Evolutionary conservation across 352 stramenopile genomes (phyloP), one percentile per base, ranked within the genome.

Genomic region (Phytophthora cryptogea): DNA sequence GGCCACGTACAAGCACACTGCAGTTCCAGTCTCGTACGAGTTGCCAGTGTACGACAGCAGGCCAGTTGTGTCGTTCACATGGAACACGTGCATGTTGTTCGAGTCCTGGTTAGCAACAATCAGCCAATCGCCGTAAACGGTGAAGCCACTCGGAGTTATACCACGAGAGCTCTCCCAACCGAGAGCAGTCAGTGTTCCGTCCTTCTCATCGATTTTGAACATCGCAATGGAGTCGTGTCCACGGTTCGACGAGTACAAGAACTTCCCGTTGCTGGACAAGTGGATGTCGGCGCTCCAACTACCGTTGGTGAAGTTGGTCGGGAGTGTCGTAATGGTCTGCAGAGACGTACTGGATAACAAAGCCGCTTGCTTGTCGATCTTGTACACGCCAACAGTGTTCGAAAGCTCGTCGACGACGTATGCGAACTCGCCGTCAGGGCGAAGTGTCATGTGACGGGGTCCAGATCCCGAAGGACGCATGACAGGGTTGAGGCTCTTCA

Each of bases 191-290:
- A 88, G 56, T 30, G 67, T 74, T 20, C 68, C 71, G 36, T 66
- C 30, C 7, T 54, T 46, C 30, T 59, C 27, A 17, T 64, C 40
- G 39, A 90, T 64, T 41, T 65, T 45, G 54, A 86, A 90, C 7
- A 85, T 83, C 7, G 78, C 74, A 46, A 88, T 86, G 44, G 72
- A 83, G 63, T 90, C 57, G 51, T 90, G 78, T 20, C 70, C 73
- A 35, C 80, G 80, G 66, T 88, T 89, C 30, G 80, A 88, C 40
- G 76, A 68, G 74, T 86, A 89, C 23, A 89, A 41, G 52, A 86
- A 90, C 36, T 78, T 66, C 48, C 74, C 75, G 60, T 75, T 68
- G 16, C 54, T 68, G 3, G 80, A 86, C 26, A 85, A 37, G 49
- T 86, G 66, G 54, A 89, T 84, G 35, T 86, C 80, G 17, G 76